Percentiles rank a stretch among this genome's conserved stretches.
Conservation (phyloP, 2,329 filamentous ascomycete genomes). For the Penicillium olsonii region DNA sequence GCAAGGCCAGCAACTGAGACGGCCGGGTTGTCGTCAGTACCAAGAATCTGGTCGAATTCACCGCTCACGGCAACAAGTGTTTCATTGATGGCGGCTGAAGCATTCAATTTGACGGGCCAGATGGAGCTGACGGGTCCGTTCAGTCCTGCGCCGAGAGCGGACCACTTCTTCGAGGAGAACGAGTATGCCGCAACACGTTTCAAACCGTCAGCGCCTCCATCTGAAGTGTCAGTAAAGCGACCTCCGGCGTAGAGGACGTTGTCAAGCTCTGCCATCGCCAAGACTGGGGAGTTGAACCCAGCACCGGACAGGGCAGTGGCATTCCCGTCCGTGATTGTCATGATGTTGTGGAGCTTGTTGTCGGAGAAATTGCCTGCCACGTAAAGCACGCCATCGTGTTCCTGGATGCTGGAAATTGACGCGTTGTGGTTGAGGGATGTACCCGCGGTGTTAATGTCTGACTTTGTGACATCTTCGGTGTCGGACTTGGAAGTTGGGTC, state of each 20-base stretch:
- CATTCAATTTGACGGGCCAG: conserved; percentile 76
- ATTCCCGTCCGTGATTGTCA: conserved; percentile 67
- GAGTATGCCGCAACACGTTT: conserved; percentile 78
- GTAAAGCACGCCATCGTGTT: conserved; percentile 66
- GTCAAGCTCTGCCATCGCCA: conserved; percentile 67
- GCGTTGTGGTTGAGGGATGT: conserved; percentile 68
- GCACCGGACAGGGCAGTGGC: conserved; percentile 64
- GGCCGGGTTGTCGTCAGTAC: conserved; percentile 62
- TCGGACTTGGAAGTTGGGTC: conserved; percentile 63
- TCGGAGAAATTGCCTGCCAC: conserved; percentile 84
- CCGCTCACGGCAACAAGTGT: conserved; percentile 78
- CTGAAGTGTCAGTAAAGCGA: conserved; percentile 73
- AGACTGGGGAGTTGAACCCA: conserved; percentile 79
- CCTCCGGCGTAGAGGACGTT: conserved; percentile 78
- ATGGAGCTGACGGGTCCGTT: conserved; percentile 75
- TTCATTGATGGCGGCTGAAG: conserved; percentile 68
- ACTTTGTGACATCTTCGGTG: conserved; percentile 67
- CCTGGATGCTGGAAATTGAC: conserved; percentile 68
- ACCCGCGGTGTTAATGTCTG: conserved; percentile 75
- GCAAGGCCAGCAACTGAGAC: conserved; percentile 74
- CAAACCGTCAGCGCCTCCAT: conserved; percentile 63
- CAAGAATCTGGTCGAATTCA: conserved; percentile 71
- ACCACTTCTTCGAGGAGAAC: conserved; percentile 68
- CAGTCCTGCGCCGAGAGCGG: conserved; percentile 78
- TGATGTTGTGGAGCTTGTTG: conserved; percentile 69